A percentile compares a stretch with the other conserved stretches of the same genome.
Conservation (phyloP, 148 eudicot species). For the Persicaria maculosa region DNA sequence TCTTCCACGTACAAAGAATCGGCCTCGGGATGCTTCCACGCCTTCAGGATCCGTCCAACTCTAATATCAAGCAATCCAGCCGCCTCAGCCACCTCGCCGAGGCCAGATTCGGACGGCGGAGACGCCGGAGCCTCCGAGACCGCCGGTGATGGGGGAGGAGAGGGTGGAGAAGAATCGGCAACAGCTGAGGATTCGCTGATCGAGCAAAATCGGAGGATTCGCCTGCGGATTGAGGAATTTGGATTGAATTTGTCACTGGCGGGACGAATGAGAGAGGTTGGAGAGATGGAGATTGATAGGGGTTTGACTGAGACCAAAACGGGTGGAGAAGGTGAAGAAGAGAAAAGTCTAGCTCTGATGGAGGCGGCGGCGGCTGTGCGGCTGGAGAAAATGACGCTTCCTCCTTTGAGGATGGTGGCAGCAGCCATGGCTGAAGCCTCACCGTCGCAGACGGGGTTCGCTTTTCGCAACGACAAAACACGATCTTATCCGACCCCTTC, state of each 20-base stretch:
- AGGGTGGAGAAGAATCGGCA: slow-evolving; percentile 13
- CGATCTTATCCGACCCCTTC: not conserved
- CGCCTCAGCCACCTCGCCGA: slow-evolving; percentile 27
- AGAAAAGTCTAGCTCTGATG: slow-evolving; percentile 5
- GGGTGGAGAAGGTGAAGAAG: slow-evolving; percentile 9
- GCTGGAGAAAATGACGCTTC: slow-evolving; percentile 20
- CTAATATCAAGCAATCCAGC: slow-evolving; percentile 63
- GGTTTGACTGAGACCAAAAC: slow-evolving; percentile 11
- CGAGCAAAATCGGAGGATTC: slow-evolving; percentile 23
- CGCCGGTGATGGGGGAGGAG: not conserved
- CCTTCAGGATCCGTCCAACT: slow-evolving; percentile 65
- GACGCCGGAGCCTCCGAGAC: not conserved
- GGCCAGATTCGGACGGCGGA: slow-evolving; percentile 8
- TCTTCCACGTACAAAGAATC: slow-evolving; percentile 85
- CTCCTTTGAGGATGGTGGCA: slow-evolving; percentile 24
- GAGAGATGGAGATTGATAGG: slow-evolving; percentile 11
- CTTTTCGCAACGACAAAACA: slow-evolving; percentile 1
- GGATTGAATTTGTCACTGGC: not conserved
- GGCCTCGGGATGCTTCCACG: slow-evolving; percentile 81
- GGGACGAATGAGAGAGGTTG: not conserved
- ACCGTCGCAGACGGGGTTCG: slow-evolving; percentile 8
- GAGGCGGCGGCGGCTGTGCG: slow-evolving; percentile 12
- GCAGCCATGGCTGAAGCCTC: slow-evolving; percentile 16
- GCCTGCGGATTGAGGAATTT: slow-evolving; percentile 10
- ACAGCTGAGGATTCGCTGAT: slow-evolving; percentile 17